Base-by-base conservation (phyloP, 805 yeast genomes). In the Phaffomyces thermotolerans region DNA sequence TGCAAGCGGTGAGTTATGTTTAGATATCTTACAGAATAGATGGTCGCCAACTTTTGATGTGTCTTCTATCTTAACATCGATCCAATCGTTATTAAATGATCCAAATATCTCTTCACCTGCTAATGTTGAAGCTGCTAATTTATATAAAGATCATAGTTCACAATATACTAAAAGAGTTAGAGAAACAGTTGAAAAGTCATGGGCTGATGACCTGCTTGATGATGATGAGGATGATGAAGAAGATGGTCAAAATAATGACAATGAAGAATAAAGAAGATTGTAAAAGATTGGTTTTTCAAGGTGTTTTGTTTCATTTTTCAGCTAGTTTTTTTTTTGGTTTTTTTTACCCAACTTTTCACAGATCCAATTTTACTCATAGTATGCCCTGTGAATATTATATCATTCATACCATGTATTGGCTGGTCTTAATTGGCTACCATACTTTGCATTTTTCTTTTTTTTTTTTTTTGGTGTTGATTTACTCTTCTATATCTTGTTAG, bases 41-140 rank as follows among this genome's bases (percentile, higher is more conserved):
- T 93, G 99, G 99, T 84, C 95, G 23, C 99, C 99, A 12, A 93
- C 99, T 1, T 93, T 91, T 60, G 99, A 93, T 59, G 99, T 93
- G 33, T 89, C 96, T 10, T 88, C 96, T 12, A 91, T 93, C 44
- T 72, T 93, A 54, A 93, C 99, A 1, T 86, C 96, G 24, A 81
- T 93, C 46, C 99, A 93, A 63, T 81, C 90, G 44, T 73, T 93
- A 50, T 71, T 93, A 54, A 93, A 93, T 65, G 99, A 93, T 62
- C 99, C 99, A 15, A 93, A 93, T 62, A 95, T 90, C 39, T 81
- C 90, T 41, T 85, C 96, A 22, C 99, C 99, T 1, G 99, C 99
- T 2, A 93, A 93, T 56, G 98, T 87, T 7, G 99, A 93, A 64
- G 98, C 98, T 6, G 96, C 99, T 2, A 90, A 88, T 50, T 69